Evolutionary conservation across 768 basidiomycete genomes (phyloP).

Genomic region (Rhizopogon vesiculosus): DNA sequence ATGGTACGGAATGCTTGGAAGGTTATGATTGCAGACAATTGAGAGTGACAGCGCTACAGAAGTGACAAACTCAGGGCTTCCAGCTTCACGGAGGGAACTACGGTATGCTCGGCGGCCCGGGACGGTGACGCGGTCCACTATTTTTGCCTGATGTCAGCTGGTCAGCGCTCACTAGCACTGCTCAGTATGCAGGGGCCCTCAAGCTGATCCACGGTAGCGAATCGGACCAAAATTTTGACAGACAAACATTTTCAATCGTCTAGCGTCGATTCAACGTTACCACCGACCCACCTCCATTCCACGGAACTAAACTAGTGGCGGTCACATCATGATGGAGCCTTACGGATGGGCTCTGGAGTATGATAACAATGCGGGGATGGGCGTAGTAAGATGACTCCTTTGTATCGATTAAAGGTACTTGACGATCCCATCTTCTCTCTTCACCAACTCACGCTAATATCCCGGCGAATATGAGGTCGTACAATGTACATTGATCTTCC

Average conservation of each 20-base stretch:
- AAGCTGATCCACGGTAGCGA: neutral
- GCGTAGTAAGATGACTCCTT: neutral
- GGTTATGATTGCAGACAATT: neutral
- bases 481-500: slow-evolving; percentile 23
- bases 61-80: too few relatives aligned
- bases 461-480: neutral
- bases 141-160: neutral
- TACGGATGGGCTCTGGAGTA: too few relatives aligned
- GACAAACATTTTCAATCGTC: neutral
- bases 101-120: too few relatives aligned
- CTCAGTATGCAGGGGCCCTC: neutral
- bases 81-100: too few relatives aligned
- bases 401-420: neutral
- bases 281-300: neutral
- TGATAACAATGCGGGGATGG: neutral
- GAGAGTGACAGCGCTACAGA: too few relatives aligned
- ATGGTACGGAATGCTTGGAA: slow-evolving; percentile 3
- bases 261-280: neutral
- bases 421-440: neutral
- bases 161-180: too few relatives aligned
- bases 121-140: too few relatives aligned
- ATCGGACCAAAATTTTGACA: neutral
- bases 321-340: neutral
- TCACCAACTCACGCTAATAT: neutral
- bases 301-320: neutral